Evolutionary conservation across 208 protist genomes (phyloP).

Genomic region (Trypanosoma melophagium): DNA sequence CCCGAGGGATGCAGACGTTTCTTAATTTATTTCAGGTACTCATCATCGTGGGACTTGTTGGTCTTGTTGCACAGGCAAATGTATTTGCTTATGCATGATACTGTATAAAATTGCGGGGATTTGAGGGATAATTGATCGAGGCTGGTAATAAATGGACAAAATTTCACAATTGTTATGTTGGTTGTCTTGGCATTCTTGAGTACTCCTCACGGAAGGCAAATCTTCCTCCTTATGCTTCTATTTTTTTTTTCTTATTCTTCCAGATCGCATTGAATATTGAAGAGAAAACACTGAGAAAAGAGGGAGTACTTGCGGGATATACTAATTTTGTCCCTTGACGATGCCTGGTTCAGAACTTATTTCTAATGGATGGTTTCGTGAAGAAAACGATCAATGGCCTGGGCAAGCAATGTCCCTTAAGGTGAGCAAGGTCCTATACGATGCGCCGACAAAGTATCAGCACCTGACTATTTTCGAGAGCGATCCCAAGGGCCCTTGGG

Average conservation of each 20-base stretch:
- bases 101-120: background rate
- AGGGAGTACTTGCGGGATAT: too few relatives aligned
- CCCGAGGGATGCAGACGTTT: constrained; percentile 8
- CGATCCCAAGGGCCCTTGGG: constrained; percentile 87
- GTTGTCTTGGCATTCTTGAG: too few relatives aligned
- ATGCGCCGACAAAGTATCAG: constrained; percentile 82
- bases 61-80: constrained; percentile 19
- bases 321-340: too few relatives aligned
- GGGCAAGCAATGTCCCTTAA: constrained; percentile 86
- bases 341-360: constrained; percentile 78
- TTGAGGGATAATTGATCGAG: background rate
- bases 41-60: constrained; percentile 17
- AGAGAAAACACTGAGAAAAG: too few relatives aligned
- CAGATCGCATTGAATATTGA: too few relatives aligned
- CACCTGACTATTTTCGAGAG: constrained; percentile 88
- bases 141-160: too few relatives aligned
- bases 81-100: background rate
- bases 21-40: constrained; percentile 21
- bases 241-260: too few relatives aligned
- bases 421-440: constrained; percentile 87
- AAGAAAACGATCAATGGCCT: constrained; percentile 87
- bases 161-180: too few relatives aligned
- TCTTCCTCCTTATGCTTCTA: too few relatives aligned
- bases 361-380: constrained; percentile 89
- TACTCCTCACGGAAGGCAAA: too few relatives aligned